Evolutionary conservation across 2,329 filamentous ascomycete species (phyloP).

Genomic region (Alternaria angustiovoidea): DNA sequence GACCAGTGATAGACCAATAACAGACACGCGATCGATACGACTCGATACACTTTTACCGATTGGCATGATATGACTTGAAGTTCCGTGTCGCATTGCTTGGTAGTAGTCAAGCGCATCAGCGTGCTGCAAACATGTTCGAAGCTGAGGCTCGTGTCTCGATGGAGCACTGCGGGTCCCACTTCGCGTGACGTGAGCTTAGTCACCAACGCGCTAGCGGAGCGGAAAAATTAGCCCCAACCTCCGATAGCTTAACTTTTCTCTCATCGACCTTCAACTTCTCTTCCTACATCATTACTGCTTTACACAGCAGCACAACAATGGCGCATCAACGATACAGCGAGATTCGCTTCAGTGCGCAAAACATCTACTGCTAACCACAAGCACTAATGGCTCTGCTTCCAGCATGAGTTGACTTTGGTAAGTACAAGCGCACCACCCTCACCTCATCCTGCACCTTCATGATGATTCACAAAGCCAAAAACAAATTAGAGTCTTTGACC

Average conservation of each 20-base stretch:
- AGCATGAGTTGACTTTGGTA: conserved; percentile 20
- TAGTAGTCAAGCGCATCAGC: not conserved
- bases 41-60: not conserved
- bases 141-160: not conserved
- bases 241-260: conserved; percentile 27
- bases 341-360: not conserved
- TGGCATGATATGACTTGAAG: not conserved
- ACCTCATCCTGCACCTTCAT: conserved; percentile 29
- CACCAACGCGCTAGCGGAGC: conserved; percentile 23
- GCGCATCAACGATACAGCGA: conserved; percentile 5
- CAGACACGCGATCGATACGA: conserved; percentile 6
- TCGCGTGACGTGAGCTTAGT: conserved; percentile 16
- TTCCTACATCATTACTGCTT: conserved; percentile 14
- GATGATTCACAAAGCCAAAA: conserved; percentile 54
- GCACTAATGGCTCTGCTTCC: not conserved
- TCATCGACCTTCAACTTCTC: conserved; percentile 11
- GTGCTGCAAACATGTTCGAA: not conserved
- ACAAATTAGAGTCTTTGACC: conserved; percentile 59
- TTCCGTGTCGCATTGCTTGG: not conserved
- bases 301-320: conserved; percentile 8
- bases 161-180: not conserved
- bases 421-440: conserved; percentile 13
- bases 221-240: conserved; percentile 31
- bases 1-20: conserved; percentile 6
- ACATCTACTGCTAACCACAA: conserved; percentile 1